Percentiles rank a stretch among this genome's conserved stretches.
These are phyloP conservation scores for Aspergillus sp. DNA, from an alignment of 2,329 filamentous ascomycete species.

Conservation along the genomic window DNA sequence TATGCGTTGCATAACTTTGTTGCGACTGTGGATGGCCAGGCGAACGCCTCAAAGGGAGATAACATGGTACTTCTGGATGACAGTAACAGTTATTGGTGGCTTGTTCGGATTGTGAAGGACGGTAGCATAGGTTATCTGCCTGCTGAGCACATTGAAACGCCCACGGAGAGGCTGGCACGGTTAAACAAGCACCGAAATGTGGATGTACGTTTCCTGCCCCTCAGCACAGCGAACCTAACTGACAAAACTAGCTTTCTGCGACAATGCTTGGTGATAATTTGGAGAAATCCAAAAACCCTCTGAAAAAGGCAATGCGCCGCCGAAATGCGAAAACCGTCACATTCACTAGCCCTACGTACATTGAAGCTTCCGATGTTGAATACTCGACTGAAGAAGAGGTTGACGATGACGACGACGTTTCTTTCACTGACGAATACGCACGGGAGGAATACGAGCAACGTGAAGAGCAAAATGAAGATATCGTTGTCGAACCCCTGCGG, in stretches of 20 bases:
- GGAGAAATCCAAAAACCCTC: constrained; percentile 77
- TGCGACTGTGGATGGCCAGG: constrained; percentile 95
- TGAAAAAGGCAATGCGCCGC: constrained; percentile 80
- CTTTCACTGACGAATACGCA: constrained; percentile 49
- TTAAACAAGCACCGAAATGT: constrained; percentile 98
- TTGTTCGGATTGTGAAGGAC: constrained; percentile 95
- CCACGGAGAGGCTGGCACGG: constrained; percentile 87
- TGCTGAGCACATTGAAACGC: constrained; percentile 97
- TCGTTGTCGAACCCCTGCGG: constrained; percentile 46
- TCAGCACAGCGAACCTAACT: constrained; percentile 10
- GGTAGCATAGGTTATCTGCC: constrained; percentile 96
- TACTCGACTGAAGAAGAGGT: constrained; percentile 79
- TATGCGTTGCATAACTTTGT: constrained; percentile 98
- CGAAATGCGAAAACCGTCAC: constrained; percentile 83
- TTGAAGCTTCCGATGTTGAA: constrained; percentile 83
- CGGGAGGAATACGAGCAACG: constrained; percentile 34
- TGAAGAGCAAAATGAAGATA: constrained; percentile 36
- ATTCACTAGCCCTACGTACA: constrained; percentile 81
- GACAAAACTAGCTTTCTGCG: constrained; percentile 57
- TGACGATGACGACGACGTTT: constrained; percentile 50
- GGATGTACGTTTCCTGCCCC: constrained; percentile 63
- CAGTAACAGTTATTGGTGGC: constrained; percentile 99
- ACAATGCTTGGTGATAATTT: constrained; percentile 71
- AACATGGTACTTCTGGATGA: constrained; percentile 98
- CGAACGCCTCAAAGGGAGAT: constrained; percentile 96